Base-by-base conservation (phyloP, 2,329 filamentous ascomycete genomes). In the Taxawa tesnikishii region DNA sequence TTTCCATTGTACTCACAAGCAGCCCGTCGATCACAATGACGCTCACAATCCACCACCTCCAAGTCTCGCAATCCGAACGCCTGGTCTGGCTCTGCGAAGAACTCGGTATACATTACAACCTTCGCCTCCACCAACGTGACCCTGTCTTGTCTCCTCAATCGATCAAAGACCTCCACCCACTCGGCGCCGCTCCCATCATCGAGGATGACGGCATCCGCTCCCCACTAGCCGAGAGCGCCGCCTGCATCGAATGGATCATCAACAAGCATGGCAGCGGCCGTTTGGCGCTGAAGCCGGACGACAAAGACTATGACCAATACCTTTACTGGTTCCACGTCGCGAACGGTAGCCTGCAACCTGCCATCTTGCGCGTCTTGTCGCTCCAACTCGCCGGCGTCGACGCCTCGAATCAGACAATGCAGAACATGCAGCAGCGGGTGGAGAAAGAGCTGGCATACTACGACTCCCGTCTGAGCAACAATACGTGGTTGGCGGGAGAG, bases 11-110 rank as follows among this genome's bases (percentile, higher is more conserved):
- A n/a, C n/a, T n/a, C n/a, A n/a, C n/a, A n/a, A n/a, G n/a, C n/a
- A n/a, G n/a, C n/a, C n/a, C n/a, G n/a, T n/a, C n/a, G n/a, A n/a
- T n/a, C n/a, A 47, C 48, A 0, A 37, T 70, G 21, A 39, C 46
- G 4, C 52, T 59, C 9, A 47, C 45, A 4, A 49, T 71, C 48
- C 45, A 51, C 33, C 39, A 56, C 36, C 43, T 51, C 10, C 29
- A 45, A 4, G 46, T 60, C 48, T 73, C 70, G 8, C 73, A 79
- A 48, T 76, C 73, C 21, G 74, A 79, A 48, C 71, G 75, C 25
- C 62, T 79, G 31, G 55, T 68, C 45, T 79, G 70, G 65, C 65
- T 79, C 28, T 71, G 71, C 48, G 75, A 80, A 50, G 75, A 80
- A 50, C 67, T 79, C 12, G 50, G 53, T 29, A 51, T 80, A 31